phyloP scores from a whole-genome alignment of 2,329 filamentous ascomycete species.

The Fusarium mundagurra region DNA sequence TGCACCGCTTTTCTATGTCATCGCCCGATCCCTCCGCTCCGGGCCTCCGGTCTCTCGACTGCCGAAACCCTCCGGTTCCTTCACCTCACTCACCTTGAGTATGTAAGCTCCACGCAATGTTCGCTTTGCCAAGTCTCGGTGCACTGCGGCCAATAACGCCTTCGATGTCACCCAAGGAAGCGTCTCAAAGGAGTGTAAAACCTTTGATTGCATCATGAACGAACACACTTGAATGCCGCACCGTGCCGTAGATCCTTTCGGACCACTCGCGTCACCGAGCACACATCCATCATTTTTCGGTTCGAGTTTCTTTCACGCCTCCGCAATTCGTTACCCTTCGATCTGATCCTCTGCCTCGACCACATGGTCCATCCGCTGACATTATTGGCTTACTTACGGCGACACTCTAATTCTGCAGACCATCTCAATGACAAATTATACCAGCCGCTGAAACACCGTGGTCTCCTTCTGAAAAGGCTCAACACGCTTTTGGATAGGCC shows the following conservation, averaged over 20 bases:
- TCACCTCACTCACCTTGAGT: constrained; percentile 2
- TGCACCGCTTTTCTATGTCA: constrained; percentile 15
- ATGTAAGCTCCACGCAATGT: neutral
- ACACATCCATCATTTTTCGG: constrained; percentile 13
- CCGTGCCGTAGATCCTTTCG: constrained; percentile 8
- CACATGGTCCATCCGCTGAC: constrained; percentile 36
- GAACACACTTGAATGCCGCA: neutral
- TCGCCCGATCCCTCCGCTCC: constrained; percentile 25
- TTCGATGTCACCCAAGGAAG: neutral
- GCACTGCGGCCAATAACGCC: neutral
- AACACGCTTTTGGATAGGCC: neutral
- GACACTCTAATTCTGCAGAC: neutral
- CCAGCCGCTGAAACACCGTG: neutral
- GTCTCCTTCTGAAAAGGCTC: neutral
- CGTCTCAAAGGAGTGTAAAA: neutral
- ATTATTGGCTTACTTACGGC: constrained; percentile 32
- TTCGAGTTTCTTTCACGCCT: neutral
- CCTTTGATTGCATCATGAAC: constrained; percentile 15
- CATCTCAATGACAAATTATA: neutral
- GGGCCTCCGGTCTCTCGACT: constrained; percentile 27
- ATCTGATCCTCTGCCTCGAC: constrained; percentile 37
- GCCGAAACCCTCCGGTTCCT: constrained; percentile 10
- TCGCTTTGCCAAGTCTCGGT: neutral
- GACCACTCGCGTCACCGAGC: constrained; percentile 18
- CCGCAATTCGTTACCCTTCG: constrained; percentile 1